Evolutionary conservation across 2,329 filamentous ascomycete species (phyloP).

Genomic region (Monilinia laxa): DNA sequence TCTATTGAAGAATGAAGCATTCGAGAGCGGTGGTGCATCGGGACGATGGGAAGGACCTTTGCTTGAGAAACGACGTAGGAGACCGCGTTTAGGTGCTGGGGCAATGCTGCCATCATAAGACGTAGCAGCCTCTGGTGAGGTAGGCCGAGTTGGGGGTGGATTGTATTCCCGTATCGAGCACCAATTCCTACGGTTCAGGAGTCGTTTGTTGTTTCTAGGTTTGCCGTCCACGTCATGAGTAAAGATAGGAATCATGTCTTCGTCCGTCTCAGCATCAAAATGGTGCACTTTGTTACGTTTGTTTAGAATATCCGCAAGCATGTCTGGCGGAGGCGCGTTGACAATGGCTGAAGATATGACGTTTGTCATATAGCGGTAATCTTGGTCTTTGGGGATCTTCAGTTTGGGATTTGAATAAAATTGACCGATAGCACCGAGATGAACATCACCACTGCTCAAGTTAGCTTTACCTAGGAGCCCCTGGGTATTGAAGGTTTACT

Average conservation of each 20-base stretch:
- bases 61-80: constrained; percentile 39
- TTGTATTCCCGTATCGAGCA: constrained; percentile 85
- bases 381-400: constrained; percentile 77
- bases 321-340: constrained; percentile 82
- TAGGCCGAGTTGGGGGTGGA: constrained; percentile 72
- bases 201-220: constrained; percentile 82
- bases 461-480: constrained; percentile 28
- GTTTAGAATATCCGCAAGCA: constrained; percentile 89
- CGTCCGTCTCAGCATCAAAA: constrained; percentile 76
- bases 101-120: constrained; percentile 44
- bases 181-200: constrained; percentile 92
- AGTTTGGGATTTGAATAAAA: constrained; percentile 92
- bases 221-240: constrained; percentile 85
- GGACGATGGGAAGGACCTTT: constrained; percentile 39
- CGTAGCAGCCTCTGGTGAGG: constrained; percentile 55
- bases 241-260: constrained; percentile 95
- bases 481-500: constrained; percentile 24
- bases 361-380: constrained; percentile 97
- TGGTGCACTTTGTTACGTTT: constrained; percentile 82
- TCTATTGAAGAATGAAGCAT: constrained; percentile 43
- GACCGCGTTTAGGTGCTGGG: constrained; percentile 34
- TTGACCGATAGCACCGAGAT: constrained; percentile 86
- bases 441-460: constrained; percentile 76
- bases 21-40: constrained; percentile 37
- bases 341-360: constrained; percentile 91